A percentile compares a stretch with the other conserved stretches of the same genome.
phyloP scores from a whole-genome alignment of 179 eudicot genomes.

The Carnegiea gigantea region DNA sequence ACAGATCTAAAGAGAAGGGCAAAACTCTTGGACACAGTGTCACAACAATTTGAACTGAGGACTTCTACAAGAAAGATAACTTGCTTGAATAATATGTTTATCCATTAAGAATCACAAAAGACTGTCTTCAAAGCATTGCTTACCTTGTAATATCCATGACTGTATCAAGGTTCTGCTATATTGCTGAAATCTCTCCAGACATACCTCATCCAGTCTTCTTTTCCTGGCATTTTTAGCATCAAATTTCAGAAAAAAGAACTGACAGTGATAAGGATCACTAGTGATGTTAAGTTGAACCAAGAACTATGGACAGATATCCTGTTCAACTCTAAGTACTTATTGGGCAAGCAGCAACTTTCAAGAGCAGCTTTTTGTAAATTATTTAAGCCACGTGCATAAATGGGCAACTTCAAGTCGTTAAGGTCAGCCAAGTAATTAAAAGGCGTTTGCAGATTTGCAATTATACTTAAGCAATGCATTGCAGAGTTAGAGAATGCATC shows the following conservation, averaged over 20 bases:
- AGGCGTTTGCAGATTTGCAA: too few species aligned
- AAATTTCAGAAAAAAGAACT: slow-evolving; percentile 12
- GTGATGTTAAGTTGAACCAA: neutral
- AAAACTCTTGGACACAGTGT: neutral
- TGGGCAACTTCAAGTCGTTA: neutral
- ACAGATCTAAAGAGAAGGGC: neutral
- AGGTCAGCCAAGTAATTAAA: too few species aligned
- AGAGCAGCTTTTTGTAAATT: neutral
- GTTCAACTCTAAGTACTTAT: slow-evolving; percentile 1
- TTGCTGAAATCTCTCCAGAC: slow-evolving; percentile 87
- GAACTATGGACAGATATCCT: neutral
- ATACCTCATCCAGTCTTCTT: slow-evolving; percentile 91
- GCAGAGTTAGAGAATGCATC: too few species aligned
- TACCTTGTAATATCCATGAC: slow-evolving; percentile 98
- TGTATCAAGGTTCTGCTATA: slow-evolving; percentile 85
- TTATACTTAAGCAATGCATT: too few species aligned
- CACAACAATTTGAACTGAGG: neutral
- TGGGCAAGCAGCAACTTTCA: neutral
- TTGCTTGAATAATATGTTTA: neutral
- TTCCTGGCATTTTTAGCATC: slow-evolving; percentile 47
- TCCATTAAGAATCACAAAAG: neutral
- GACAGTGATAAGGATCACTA: neutral
- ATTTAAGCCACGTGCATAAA: too few species aligned
- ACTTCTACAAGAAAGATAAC: neutral
- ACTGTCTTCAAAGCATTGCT: neutral